Conservation (phyloP, 768 basidiomycete genomes). For the Exsudoporus frostii region DNA sequence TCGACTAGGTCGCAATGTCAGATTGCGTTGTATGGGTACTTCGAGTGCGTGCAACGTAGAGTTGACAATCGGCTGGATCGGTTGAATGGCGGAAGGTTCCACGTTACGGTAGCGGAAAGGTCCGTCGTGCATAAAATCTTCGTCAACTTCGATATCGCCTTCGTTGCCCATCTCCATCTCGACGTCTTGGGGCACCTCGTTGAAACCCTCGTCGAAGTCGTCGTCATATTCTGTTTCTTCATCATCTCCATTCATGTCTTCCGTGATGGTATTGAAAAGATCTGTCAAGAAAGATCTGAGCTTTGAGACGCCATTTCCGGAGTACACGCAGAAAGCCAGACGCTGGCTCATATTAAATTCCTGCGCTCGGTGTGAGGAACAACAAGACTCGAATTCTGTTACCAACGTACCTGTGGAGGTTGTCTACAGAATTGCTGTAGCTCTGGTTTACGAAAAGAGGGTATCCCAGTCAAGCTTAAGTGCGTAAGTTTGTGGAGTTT, state of each 20-base stretch:
- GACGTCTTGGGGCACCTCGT: constrained; percentile 29
- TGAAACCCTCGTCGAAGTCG: constrained; percentile 35
- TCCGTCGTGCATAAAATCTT: constrained; percentile 37
- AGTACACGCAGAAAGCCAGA: constrained; percentile 93
- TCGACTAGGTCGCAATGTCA: constrained; percentile 24
- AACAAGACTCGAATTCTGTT: background rate
- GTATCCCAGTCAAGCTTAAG: constrained; percentile 95
- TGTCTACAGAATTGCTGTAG: constrained; percentile 87
- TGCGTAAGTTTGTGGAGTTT: constrained; percentile 91
- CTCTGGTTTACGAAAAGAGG: constrained; percentile 80
- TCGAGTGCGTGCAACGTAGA: constrained; percentile 20
- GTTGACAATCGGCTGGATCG: constrained; percentile 8
- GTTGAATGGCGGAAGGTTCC: constrained; percentile 11
- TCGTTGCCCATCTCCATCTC: constrained; percentile 36
- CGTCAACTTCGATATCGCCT: constrained; percentile 45
- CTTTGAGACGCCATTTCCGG: constrained; percentile 83
- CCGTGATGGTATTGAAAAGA: constrained; percentile 71
- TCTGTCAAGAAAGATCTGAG: constrained; percentile 78
- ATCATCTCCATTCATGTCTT: constrained; percentile 59
- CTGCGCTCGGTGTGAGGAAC: constrained; percentile 38
- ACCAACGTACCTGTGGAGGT: constrained; percentile 69
- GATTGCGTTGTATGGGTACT: constrained; percentile 30
- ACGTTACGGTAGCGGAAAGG: constrained; percentile 26
- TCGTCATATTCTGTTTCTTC: constrained; percentile 68
- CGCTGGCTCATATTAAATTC: constrained; percentile 91